Base-by-base conservation (phyloP, 148 eudicot species). In the Arbutus unedo region DNA sequence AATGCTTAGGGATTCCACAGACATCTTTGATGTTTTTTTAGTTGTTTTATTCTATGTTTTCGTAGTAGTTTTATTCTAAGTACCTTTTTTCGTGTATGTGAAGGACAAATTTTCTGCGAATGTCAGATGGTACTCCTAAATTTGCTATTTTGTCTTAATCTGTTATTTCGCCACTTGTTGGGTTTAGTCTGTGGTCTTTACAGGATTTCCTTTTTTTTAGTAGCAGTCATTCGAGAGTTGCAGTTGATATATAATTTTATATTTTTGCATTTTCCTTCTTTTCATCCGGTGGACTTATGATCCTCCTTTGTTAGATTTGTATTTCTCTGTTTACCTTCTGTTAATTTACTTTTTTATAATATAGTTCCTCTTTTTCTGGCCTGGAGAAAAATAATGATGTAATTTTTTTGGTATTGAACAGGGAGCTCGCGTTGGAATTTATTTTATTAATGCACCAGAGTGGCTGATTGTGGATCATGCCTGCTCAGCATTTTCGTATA, bases 381-480 rank as follows among this genome's bases (percentile, higher is more conserved):
- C 2, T 4, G 41, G 43, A 9, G 25, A 11, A 66, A 11, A 66
- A 10, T 66, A 25, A 66, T 25, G 57, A 3, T 13, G 13, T 75
- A 6, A 43, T 23, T 78, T 51, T 25, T 62, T 72, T 8, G 79
- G 13, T 45, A 82, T 85, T 38, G 54, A 56, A 64, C 90, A 96
- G 99, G 99, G 98, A 89, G 88, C 91, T 74, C 84, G 91, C 76
- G 91, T 94, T 72, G 99, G 99, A 71, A 88, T 96, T n/a, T 96
- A 96, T 84, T 93, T 96, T 83, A 89, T 94, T 88, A 96, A 96
- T 85, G 87, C 95, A 87, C 99, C 99, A 49, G 99, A 96, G 85
- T 96, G 99, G 99, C 64, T 92, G 25, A 89, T 96, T 57, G 93
- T 94, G 85, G 99, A 96, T 81, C 98, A 94, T 92, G 97, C 99